phyloP scores from a whole-genome alignment of 768 basidiomycete genomes.

The Sarcodon aspratus region DNA sequence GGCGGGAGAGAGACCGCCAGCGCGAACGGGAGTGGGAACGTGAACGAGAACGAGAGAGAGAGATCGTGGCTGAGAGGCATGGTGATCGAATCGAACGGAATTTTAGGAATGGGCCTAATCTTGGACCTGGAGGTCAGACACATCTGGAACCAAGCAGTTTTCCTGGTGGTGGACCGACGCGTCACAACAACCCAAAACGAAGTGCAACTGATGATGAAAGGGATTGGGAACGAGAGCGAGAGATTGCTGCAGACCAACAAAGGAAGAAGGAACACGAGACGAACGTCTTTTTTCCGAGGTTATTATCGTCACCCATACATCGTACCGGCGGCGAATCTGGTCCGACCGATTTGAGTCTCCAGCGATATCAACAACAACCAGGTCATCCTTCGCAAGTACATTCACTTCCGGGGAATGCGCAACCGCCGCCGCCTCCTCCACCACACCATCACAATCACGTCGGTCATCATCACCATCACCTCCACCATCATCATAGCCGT shows the following conservation, averaged over 20 bases:
- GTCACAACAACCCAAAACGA: conserved; percentile 2
- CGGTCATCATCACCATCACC: conserved; percentile 7
- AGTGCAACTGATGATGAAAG: conserved; percentile 11
- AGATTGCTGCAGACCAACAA: conserved; percentile 16
- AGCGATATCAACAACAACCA: conserved; percentile 5
- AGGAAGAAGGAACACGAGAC: conserved; percentile 6
- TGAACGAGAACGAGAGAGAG: conserved; percentile 13
- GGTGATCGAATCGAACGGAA: conserved; percentile 9
- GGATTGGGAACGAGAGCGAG: conserved; percentile 21
- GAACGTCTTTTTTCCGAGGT: neutral
- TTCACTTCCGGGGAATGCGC: conserved; percentile 9
- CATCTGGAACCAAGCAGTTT: neutral
- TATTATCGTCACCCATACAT: conserved; percentile 7
- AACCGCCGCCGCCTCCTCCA: conserved; percentile 13
- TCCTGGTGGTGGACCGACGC: conserved; percentile 9
- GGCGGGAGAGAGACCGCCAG: conserved; percentile 8
- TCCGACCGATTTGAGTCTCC: conserved; percentile 3
- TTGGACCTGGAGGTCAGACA: neutral
- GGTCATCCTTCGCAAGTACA: conserved; percentile 9
- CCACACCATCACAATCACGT: conserved; percentile 11
- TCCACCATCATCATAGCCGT: conserved; percentile 4
- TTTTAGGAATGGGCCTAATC: conserved; percentile 6
- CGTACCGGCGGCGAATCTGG: conserved; percentile 6
- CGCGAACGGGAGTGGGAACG: conserved; percentile 9
- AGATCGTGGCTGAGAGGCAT: conserved; percentile 8